Evolutionary conservation across 139 green algal genomes (phyloP), one percentile per base, ranked within the genome.

Genomic region (Tetradesmus obliquus): DNA sequence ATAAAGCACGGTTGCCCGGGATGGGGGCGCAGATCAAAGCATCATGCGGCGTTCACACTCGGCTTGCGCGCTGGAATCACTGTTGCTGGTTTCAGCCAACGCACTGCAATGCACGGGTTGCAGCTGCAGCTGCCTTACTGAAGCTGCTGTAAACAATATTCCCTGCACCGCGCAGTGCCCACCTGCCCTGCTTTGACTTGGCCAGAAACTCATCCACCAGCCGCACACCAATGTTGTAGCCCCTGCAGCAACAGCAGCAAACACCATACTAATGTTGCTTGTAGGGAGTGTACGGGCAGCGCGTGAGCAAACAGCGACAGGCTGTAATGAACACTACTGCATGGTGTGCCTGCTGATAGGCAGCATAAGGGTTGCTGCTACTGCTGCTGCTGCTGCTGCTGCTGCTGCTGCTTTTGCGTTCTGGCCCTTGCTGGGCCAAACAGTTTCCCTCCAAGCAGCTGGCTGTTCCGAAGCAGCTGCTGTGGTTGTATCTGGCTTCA

Each of bases 141-240:
- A 45, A 45, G 32, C 32, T 45, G 32, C 32, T 45, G n/a, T n/a
- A n/a, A n/a, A n/a, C n/a, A n/a, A n/a, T 45, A 45, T 45, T 45
- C 32, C 32, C 32, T 45, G 32, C 32, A 45, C 32, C 32, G 32
- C 32, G 32, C 32, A 45, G 32, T 45, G 57, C 66, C 2, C 71
- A 76, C 66, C 82, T 86, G 79, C 92, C 87, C n/a, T 90, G 91
- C 79, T 97, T 97, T 32, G 96, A 93, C 74, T 98, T 99, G 12
- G 98, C 96, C 15, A 99, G 92, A 90, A 99, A 99, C 93, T 99
- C 98, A 84, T 99, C 98, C 8, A 99, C 95, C 17, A 99, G 89
- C 0, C 98, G 95, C 10, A 98, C 95, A 2, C 98, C 98, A 79
- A 99, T 99, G 92, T 98, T 98, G 93, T 98, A 97, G 1, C 98